These are phyloP conservation scores for Phyllosticta capitalensis DNA, from an alignment of 2,329 filamentous ascomycete species.

Conservation along the genomic window DNA sequence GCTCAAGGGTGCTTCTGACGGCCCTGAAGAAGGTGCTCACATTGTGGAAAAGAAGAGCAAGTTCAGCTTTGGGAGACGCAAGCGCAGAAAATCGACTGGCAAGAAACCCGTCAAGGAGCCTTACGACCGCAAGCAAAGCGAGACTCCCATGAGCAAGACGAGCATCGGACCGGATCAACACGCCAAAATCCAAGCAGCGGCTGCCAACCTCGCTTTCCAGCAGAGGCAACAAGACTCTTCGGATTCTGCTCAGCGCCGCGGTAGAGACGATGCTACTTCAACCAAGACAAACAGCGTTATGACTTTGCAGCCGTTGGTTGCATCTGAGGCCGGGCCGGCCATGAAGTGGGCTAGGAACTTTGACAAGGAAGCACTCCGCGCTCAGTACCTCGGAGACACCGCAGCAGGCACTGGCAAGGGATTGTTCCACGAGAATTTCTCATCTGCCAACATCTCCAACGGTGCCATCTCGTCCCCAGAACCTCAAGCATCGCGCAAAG, in stretches of 20 bases:
- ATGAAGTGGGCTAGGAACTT: conserved; percentile 98
- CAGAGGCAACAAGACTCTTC: conserved; percentile 50
- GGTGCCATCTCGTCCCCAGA: background rate
- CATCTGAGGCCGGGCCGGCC: conserved; percentile 80
- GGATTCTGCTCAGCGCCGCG: conserved; percentile 41
- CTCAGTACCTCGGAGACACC: conserved; percentile 71
- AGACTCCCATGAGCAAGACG: conserved; percentile 58
- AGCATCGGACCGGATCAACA: conserved; percentile 87
- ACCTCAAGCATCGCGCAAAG: background rate
- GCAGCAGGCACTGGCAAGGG: conserved; percentile 58
- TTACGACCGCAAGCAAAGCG: conserved; percentile 40
- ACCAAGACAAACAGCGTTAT: conserved; percentile 82
- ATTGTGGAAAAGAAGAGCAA: conserved; percentile 93
- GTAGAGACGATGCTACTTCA: conserved; percentile 46
- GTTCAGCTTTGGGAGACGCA: conserved; percentile 72
- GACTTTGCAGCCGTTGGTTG: conserved; percentile 74
- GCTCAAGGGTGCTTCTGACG: conserved; percentile 81
- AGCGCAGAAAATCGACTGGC: conserved; percentile 42
- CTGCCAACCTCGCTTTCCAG: conserved; percentile 67
- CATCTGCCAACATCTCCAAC: conserved; percentile 3
- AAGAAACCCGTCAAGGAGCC: conserved; percentile 41
- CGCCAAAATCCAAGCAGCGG: conserved; percentile 84
- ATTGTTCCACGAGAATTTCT: conserved; percentile 34
- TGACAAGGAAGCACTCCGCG: conserved; percentile 77
- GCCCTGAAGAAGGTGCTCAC: conserved; percentile 75